A percentile compares a stretch with the other conserved stretches of the same genome.
Evolutionary conservation across 176 grass and related monocot species (phyloP).

Genomic region (Zizania latifolia): DNA sequence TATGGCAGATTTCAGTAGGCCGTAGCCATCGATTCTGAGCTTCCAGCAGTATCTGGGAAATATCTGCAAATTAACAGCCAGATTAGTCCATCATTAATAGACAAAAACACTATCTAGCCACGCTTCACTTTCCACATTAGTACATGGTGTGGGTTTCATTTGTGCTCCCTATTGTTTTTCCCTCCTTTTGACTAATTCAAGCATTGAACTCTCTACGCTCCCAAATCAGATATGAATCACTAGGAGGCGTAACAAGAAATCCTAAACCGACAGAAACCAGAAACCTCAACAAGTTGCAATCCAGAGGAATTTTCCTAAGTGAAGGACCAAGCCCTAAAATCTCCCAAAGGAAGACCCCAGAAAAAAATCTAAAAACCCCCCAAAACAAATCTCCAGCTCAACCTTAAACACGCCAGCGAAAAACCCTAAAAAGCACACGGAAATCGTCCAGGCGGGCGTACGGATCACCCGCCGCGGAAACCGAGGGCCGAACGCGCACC

Average conservation of each 20-base stretch:
- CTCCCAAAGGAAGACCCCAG: background rate
- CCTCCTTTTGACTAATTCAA: background rate
- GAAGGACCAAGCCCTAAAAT: background rate
- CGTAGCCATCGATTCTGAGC: constrained; percentile 89
- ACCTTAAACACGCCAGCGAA: background rate
- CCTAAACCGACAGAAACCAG: background rate
- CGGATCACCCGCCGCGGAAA: background rate
- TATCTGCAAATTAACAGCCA: constrained; percentile 58
- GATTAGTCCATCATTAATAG: too few species aligned
- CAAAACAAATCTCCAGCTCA: background rate
- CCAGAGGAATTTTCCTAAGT: background rate
- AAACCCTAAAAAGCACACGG: background rate
- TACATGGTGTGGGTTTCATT: background rate
- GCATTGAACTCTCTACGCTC: background rate
- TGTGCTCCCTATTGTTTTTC: background rate
- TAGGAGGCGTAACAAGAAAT: background rate
- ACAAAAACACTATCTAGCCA: background rate
- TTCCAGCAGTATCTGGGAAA: constrained; percentile 82
- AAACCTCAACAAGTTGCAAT: background rate
- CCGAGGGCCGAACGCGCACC: constrained; percentile 12
- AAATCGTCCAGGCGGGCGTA: background rate
- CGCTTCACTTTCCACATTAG: background rate
- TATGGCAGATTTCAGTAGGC: constrained; percentile 94
- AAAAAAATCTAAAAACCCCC: background rate
- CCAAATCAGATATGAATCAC: background rate